Evolutionary conservation across 2,329 filamentous ascomycete species (phyloP).

Genomic region (Colletotrichum sp.): DNA sequence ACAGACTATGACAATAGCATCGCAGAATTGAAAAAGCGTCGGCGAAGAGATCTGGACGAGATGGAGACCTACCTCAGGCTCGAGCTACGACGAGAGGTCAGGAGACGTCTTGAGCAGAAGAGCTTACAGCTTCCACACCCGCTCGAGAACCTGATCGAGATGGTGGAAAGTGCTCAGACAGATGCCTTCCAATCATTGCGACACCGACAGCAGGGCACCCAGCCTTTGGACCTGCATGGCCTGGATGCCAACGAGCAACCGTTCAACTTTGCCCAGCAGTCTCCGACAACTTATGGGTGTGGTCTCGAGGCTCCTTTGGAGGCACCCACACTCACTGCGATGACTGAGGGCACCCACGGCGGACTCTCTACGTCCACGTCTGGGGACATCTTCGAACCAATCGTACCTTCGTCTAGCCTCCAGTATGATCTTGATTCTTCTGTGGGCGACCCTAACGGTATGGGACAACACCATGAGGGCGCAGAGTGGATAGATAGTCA

Average conservation of each 20-base stretch:
- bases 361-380: too few relatives aligned
- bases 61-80: not conserved
- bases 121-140: fast-evolving
- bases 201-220: not conserved
- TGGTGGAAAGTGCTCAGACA: fast-evolving
- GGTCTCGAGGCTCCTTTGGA: not conserved
- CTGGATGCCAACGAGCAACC: too few relatives aligned
- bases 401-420: too few relatives aligned
- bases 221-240: too few relatives aligned
- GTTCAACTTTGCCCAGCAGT: not conserved
- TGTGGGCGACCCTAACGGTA: too few relatives aligned
- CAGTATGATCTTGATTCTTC: too few relatives aligned
- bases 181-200: not conserved
- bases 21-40: not conserved
- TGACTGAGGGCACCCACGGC: not conserved
- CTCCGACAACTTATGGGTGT: not conserved
- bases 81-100: too few relatives aligned
- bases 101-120: not conserved
- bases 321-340: too few relatives aligned
- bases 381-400: too few relatives aligned
- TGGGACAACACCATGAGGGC: too few relatives aligned
- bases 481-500: too few relatives aligned
- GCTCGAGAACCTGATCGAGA: not conserved
- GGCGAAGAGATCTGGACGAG: fast-evolving
- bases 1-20: not conserved